These are phyloP conservation scores for Beverwykella pulmonaria DNA, from an alignment of 495 filamentous ascomycete species.

Conservation along the genomic window DNA sequence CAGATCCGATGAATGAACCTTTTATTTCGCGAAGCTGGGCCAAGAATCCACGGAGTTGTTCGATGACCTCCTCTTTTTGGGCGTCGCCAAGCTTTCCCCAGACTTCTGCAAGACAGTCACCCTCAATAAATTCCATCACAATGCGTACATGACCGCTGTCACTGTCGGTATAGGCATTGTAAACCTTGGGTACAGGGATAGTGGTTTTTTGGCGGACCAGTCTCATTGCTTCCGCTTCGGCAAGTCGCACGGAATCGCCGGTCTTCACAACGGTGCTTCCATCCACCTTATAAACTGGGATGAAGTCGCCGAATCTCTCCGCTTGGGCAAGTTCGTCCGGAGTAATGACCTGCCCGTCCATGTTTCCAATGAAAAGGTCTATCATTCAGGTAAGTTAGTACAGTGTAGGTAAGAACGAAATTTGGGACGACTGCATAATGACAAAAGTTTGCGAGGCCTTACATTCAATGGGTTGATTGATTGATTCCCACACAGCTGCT, in stretches of 20 bases:
- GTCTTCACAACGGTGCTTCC: slow-evolving; percentile 30
- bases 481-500: too few species aligned
- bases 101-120: slow-evolving; percentile 24
- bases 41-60: slow-evolving; percentile 29
- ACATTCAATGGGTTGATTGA: slow-evolving; percentile 24
- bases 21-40: slow-evolving; percentile 24
- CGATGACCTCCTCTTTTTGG: slow-evolving; percentile 24
- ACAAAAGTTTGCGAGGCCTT: slow-evolving; percentile 22
- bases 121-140: slow-evolving; percentile 31
- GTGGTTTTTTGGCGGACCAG: slow-evolving; percentile 26
- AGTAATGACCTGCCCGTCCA: slow-evolving; percentile 26
- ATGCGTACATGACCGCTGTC: slow-evolving; percentile 22
- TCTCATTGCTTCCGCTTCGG: slow-evolving; percentile 32
- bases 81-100: slow-evolving; percentile 19
- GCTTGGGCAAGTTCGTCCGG: slow-evolving; percentile 22
- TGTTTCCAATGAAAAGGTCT: slow-evolving; percentile 23
- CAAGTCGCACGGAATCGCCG: slow-evolving; percentile 20
- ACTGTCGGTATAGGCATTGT: slow-evolving; percentile 30
- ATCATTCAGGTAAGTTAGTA: slow-evolving; percentile 24
- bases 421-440: slow-evolving; percentile 14
- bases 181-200: slow-evolving; percentile 27
- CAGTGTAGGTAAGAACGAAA: slow-evolving; percentile 24
- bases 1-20: slow-evolving; percentile 30
- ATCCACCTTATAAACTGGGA: slow-evolving; percentile 30
- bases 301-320: slow-evolving; percentile 23